Evolutionary conservation across 441 rosid genomes (phyloP), one percentile per base, ranked within the genome.

Genomic region (Pelargonium myrrhifolium): DNA sequence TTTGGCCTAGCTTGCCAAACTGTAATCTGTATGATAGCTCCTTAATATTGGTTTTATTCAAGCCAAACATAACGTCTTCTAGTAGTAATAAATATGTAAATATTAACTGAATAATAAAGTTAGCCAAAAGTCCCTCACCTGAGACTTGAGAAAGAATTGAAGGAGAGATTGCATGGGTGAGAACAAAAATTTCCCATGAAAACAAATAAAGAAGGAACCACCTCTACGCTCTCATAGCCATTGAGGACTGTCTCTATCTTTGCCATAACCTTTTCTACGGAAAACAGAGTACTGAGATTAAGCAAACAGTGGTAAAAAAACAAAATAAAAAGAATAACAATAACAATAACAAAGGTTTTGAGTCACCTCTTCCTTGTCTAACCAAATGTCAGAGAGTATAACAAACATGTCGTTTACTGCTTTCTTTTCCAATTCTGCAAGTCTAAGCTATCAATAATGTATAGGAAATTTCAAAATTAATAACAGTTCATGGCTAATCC

Each of bases 121-220:
- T 61, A 31, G 51, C 64, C 22, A 71, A 72, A 37, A 61, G 68
- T 51, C 40, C 31, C 82, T 77, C 75, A 94, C 99, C 94, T 92
- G 64, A 89, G 91, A 77, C 68, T 83, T 74, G 89, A 80, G 74
- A 85, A 91, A 28, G 96, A 88, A 79, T 81, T 83, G 74, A 86
- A 94, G 24, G 96, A 72, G 71, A 88, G 84, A 75, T 87, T 89
- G 79, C 91, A 94, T 18, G 96, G 93, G 72, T 22, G 86, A 65
- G 94, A 92, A 74, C 87, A 88, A 70, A 92, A 89, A 55, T 89
- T 86, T 40, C 98, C 98, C 98, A 94, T 88, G 73, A 94, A 89
- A 65, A 94, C 96, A 81, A 94, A 91, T 62, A 93, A 84, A 51
- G 97, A 89, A 66, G 97, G 98, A 75, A 88, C 91, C 58, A 85